Evolutionary conservation across 2,329 filamentous ascomycete genomes (phyloP).

Genomic region (Ophiosphaerella korrae): DNA sequence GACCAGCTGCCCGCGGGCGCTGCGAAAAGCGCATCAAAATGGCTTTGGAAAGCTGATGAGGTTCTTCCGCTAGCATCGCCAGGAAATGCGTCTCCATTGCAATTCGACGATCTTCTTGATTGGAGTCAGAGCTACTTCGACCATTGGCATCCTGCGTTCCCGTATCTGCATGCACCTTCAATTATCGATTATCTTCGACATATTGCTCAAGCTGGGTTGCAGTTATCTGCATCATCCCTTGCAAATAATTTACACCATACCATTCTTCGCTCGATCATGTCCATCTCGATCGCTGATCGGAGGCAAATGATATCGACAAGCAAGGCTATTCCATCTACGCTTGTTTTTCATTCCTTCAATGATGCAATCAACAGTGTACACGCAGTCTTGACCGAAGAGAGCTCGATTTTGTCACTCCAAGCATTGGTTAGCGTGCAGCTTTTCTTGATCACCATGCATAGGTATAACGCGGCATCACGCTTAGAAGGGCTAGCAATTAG

Average conservation of each 20-base stretch:
- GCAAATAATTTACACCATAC: conserved; percentile 18
- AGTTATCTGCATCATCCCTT: conserved; percentile 1
- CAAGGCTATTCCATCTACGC: conserved; percentile 13
- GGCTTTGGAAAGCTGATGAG: conserved; percentile 24
- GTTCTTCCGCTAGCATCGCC: conserved; percentile 6
- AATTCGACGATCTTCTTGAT: conserved; percentile 29
- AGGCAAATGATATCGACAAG: conserved; percentile 14
- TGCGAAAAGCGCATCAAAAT: conserved; percentile 25
- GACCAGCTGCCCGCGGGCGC: conserved; percentile 25
- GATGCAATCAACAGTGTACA: conserved; percentile 25
- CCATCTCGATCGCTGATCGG: conserved; percentile 27
- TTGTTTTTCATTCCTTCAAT: conserved; percentile 27
- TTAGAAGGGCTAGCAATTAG: conserved; percentile 27
- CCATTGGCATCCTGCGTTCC: conserved; percentile 34
- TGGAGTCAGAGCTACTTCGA: conserved; percentile 37
- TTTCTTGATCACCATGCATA: conserved; percentile 29
- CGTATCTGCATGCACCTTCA: conserved; percentile 29
- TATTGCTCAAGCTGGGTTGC: conserved; percentile 4
- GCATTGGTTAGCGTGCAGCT: conserved; percentile 30
- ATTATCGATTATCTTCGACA: conserved; percentile 24
- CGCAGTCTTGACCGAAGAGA: conserved; percentile 24
- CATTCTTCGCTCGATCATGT: conserved; percentile 30
- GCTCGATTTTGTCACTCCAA: conserved; percentile 28
- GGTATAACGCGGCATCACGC: conserved; percentile 32
- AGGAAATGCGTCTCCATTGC: conserved; percentile 4